Evolutionary conservation across 2,329 filamentous ascomycete genomes (phyloP).

Genomic region (Zarea fungicola): DNA sequence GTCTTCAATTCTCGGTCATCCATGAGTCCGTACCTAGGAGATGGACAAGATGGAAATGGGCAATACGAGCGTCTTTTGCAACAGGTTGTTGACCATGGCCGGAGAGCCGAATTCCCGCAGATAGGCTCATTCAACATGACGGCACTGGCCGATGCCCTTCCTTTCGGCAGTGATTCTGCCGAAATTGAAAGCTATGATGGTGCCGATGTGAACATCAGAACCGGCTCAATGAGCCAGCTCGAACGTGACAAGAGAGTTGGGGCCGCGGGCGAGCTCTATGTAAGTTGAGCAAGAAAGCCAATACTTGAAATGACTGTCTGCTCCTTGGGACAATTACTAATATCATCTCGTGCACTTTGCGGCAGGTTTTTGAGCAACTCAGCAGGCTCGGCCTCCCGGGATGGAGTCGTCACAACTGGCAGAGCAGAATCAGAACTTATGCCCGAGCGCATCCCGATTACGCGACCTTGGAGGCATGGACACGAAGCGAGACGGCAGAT

Average conservation of each 20-base stretch:
- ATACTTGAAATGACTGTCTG: background rate
- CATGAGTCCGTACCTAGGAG: background rate
- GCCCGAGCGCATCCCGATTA: conserved; percentile 35
- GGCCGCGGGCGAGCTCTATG: conserved; percentile 21
- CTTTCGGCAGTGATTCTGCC: background rate
- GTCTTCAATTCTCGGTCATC: background rate
- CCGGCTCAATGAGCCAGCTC: conserved; percentile 16
- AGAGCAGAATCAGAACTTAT: conserved; percentile 38
- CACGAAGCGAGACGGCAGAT: conserved; percentile 38
- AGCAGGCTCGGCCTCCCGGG: conserved; percentile 23
- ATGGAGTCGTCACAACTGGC: conserved; percentile 38
- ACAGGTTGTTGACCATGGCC: background rate
- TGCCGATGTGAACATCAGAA: conserved; percentile 10
- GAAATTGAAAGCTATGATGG: conserved; percentile 16
- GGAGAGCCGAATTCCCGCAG: background rate
- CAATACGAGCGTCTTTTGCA: background rate
- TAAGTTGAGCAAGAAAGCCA: conserved; percentile 10
- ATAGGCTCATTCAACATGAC: background rate
- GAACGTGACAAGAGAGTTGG: conserved; percentile 22
- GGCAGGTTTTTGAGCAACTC: conserved; percentile 36
- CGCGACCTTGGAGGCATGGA: conserved; percentile 31
- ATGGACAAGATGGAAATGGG: background rate
- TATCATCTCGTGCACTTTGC: background rate
- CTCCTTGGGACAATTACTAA: background rate
- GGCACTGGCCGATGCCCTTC: background rate